Evolutionary conservation across 179 eudicot species (phyloP).

Genomic region (Silene coronaria): DNA sequence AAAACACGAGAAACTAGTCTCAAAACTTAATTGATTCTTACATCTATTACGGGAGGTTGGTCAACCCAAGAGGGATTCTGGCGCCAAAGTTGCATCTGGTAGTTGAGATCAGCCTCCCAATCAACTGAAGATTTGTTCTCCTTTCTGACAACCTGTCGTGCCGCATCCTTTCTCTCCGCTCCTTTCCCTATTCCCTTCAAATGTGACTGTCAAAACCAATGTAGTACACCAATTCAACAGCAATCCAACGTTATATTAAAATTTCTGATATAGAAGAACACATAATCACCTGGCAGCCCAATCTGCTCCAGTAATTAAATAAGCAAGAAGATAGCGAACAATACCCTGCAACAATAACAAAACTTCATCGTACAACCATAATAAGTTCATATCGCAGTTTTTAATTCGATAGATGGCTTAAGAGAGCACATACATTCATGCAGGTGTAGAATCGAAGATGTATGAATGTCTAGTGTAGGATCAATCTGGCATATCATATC

Average conservation of each 20-base stretch:
- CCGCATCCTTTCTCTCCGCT: slow-evolving; percentile 23
- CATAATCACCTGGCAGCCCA: too few relatives aligned
- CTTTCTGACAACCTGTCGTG: slow-evolving; percentile 24
- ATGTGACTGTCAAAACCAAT: slow-evolving; percentile 41
- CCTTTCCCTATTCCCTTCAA: slow-evolving; percentile 31
- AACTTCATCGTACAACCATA: too few relatives aligned
- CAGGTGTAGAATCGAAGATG: too few relatives aligned
- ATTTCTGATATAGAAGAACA: too few relatives aligned
- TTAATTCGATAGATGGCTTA: too few relatives aligned
- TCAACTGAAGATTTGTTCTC: slow-evolving; percentile 31
- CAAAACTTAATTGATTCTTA: slow-evolving; percentile 25
- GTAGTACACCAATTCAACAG: background rate
- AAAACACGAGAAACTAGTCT: background rate
- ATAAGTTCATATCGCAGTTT: too few relatives aligned
- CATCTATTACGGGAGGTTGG: slow-evolving; percentile 56
- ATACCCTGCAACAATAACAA: too few relatives aligned
- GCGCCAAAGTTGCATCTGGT: slow-evolving; percentile 81
- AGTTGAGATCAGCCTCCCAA: slow-evolving; percentile 49
- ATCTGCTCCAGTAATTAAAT: too few relatives aligned
- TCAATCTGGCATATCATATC: too few relatives aligned
- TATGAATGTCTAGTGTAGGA: too few relatives aligned
- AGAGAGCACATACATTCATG: too few relatives aligned
- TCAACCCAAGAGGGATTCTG: slow-evolving; percentile 73
- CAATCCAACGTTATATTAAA: background rate
- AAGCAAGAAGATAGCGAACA: too few relatives aligned